Base-by-base conservation (phyloP, 179 eudicot species). In the Gypsophila paniculata region DNA sequence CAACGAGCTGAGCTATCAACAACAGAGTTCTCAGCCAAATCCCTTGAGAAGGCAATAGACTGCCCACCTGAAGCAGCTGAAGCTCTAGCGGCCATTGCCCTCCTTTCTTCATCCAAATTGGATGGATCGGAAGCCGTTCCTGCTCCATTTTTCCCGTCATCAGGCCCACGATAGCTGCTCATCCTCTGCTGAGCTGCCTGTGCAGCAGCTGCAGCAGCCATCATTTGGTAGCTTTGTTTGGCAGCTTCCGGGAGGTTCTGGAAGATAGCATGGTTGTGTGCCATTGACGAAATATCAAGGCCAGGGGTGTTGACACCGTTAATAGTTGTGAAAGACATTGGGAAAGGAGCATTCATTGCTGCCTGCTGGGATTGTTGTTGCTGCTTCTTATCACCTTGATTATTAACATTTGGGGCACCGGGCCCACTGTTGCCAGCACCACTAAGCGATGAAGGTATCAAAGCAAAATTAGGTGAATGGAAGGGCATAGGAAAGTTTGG, bases 21-120 rank as follows among this genome's bases (percentile, higher is more conserved):
- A 29, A 86, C 93, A 70, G 66, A 79, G 74, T 73, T 81, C 63
- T 89, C 94, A 0, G 81, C 68, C 72, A 83, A 48, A 34, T 93
- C 98, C 67, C 92, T 80, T n/a, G 99, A 77, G 75, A 89, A 94
- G 42, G 89, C 89, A 85, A 94, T 89, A n/a, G 97, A 88, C 66
- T 89, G 96, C 22, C 89, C 91, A 58, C 61, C 73, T 39, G 82
- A 75, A 15, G 84, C 62, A 0, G 81, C 68, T 1, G 85, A 57
- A 73, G 78, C 71, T 73, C 86, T 83, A 8, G 81, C 81, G 7
- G 76, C 62, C 69, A 70, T 49, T 52, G 76, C 76, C 77, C 86
- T 88, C 73, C 91, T 85, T 53, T 91, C 95, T 38, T 87, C 97
- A 71, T 94, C 94, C 12, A 57, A 65, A 69, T 71, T 83, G 19